Evolutionary conservation across 2,329 filamentous ascomycete genomes (phyloP).

Genomic region (Calonectria naviculata): DNA sequence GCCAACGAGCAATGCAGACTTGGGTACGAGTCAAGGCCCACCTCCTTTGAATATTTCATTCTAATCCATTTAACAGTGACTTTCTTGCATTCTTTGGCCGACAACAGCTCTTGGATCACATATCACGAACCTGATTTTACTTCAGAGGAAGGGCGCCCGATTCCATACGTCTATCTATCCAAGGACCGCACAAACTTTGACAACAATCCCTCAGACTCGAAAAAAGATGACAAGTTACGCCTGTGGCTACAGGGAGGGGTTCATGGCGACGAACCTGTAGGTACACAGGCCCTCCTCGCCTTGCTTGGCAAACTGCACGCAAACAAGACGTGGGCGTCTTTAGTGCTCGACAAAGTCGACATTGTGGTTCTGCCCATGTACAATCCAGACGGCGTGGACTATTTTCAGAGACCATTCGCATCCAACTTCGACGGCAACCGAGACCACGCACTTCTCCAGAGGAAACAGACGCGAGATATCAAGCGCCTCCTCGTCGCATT

Average conservation of each 20-base stretch:
- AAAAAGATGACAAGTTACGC: neutral
- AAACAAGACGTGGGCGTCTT: neutral
- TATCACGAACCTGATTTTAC: neutral
- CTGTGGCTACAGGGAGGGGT: neutral
- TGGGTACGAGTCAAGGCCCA: neutral
- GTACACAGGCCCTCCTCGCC: neutral
- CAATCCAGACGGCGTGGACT: neutral
- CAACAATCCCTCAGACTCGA: neutral
- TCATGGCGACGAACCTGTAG: neutral
- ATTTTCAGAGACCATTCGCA: neutral
- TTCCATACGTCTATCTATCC: neutral
- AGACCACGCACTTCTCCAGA: neutral
- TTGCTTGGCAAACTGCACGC: neutral
- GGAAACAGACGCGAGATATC: neutral
- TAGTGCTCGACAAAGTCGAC: neutral
- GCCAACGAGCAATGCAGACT: neutral
- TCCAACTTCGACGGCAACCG: neutral
- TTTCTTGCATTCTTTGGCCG: neutral
- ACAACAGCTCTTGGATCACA: neutral
- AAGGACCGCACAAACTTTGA: neutral
- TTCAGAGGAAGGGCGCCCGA: neutral
- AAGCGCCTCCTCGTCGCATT: neutral
- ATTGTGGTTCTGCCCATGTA: neutral
- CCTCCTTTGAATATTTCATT: neutral
- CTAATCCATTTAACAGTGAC: neutral